Percentiles rank a stretch among this genome's conserved stretches.
Conservation (phyloP, 2,329 filamentous ascomycete species). For the Arthroderma sp. region DNA sequence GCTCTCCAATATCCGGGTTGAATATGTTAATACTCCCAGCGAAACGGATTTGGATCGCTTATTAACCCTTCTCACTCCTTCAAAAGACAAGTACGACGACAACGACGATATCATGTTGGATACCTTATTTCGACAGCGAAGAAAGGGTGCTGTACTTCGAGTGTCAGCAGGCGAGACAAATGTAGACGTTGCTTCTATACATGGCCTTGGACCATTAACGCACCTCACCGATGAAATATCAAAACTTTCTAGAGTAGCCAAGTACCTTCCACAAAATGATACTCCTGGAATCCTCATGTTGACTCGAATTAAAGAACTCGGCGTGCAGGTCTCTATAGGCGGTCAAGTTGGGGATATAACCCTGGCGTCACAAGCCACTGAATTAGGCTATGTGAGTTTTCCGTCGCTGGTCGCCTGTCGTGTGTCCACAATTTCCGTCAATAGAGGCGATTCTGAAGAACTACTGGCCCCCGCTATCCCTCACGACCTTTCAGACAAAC, state of each 20-base stretch:
- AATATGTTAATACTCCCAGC: constrained; percentile 60
- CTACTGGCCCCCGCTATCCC: constrained; percentile 53
- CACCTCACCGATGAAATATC: constrained; percentile 65
- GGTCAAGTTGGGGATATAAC: constrained; percentile 54
- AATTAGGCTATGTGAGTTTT: constrained; percentile 69
- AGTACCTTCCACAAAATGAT: constrained; percentile 92
- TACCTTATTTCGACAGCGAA: constrained; percentile 70
- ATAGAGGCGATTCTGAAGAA: constrained; percentile 55
- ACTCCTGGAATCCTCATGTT: constrained; percentile 76
- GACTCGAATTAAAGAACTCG: constrained; percentile 49
- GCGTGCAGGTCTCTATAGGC: constrained; percentile 50
- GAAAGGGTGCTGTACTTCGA: constrained; percentile 72
- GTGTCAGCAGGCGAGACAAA: constrained; percentile 53
- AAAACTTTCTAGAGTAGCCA: constrained; percentile 73
- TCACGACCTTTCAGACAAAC: constrained; percentile 10
- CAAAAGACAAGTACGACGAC: constrained; percentile 74
- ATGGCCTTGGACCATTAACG: constrained; percentile 54
- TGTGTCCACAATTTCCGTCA: constrained; percentile 48
- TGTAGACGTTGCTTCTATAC: constrained; percentile 48
- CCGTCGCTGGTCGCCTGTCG: constrained; percentile 73
- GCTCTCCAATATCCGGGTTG: constrained; percentile 53
- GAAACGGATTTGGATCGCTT: constrained; percentile 71
- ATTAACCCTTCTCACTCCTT: constrained; percentile 76
- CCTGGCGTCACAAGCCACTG: constrained; percentile 47
- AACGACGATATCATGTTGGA: constrained; percentile 93